Evolutionary conservation across 2,329 filamentous ascomycete genomes (phyloP).

Genomic region (Exophiala sp.): DNA sequence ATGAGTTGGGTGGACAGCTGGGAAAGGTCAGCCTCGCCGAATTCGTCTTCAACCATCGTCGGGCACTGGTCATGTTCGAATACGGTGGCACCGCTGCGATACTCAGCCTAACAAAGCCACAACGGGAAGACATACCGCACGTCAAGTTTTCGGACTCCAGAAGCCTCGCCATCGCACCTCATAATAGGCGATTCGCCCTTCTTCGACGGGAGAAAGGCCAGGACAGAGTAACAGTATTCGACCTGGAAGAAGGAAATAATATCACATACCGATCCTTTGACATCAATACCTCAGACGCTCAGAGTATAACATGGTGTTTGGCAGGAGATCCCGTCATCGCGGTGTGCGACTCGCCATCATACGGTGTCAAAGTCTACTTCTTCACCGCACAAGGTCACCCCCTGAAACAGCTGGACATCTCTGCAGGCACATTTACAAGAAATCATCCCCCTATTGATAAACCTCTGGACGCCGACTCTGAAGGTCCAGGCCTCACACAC

Average conservation of each 20-base stretch:
- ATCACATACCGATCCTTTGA: conserved; percentile 20
- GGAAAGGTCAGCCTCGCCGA: conserved; percentile 22
- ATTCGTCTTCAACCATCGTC: conserved; percentile 24
- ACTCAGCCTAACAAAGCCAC: conserved; percentile 19
- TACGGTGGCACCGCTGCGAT: conserved; percentile 17
- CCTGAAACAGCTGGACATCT: conserved; percentile 23
- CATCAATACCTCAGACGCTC: conserved; percentile 21
- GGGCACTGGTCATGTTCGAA: conserved; percentile 24
- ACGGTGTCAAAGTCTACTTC: conserved; percentile 24
- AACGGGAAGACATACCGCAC: conserved; percentile 23
- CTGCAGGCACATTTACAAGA: conserved; percentile 3
- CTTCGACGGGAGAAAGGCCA: conserved; percentile 21
- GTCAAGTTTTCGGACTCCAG: conserved; percentile 22
- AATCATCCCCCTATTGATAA: not conserved
- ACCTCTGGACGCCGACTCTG: not conserved
- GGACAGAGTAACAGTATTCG: conserved; percentile 23
- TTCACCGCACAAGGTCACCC: conserved; percentile 25
- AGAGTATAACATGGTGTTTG: conserved; percentile 24
- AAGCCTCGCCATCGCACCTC: conserved; percentile 10
- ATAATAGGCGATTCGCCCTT: conserved; percentile 16
- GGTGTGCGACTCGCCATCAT: conserved; percentile 21
- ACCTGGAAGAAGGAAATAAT: conserved; percentile 4
- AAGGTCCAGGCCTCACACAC: conserved; percentile 17
- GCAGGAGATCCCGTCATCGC: conserved; percentile 18
- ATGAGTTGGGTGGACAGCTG: conserved; percentile 19